These are phyloP conservation scores for Pseudozyma sp. DNA, from an alignment of 1,284 basidiomycete species.

Conservation along the genomic window DNA sequence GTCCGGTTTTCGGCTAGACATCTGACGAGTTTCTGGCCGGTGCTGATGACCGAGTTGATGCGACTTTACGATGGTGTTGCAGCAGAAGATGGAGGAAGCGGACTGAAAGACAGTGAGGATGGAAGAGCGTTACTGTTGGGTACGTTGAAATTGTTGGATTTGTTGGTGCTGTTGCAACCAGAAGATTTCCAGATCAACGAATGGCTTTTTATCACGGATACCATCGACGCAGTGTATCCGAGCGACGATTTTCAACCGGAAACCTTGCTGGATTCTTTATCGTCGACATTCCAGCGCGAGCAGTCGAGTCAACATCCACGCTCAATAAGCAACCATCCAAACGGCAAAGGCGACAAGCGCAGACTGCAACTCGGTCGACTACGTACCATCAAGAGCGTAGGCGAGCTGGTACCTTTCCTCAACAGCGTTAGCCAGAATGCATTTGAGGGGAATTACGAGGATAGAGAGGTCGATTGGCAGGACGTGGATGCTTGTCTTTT, in stretches of 20 bases:
- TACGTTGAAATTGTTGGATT: conserved; percentile 92
- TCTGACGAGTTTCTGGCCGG: conserved; percentile 95
- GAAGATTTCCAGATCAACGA: conserved; percentile 99
- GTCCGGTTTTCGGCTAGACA: conserved; percentile 93
- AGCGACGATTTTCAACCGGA: conserved; percentile 85
- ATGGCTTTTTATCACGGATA: conserved; percentile 99
- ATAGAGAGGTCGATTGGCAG: conserved; percentile 21
- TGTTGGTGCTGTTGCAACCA: conserved; percentile 89
- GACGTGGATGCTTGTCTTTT: conserved; percentile 50
- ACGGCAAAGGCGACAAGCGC: conserved; percentile 1
- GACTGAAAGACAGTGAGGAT: conserved; percentile 76
- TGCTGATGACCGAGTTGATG: conserved; percentile 87
- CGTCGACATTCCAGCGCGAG: conserved; percentile 76
- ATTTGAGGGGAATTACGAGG: conserved; percentile 38
- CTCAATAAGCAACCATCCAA: background rate
- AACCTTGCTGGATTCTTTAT: conserved; percentile 88
- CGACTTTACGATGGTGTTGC: conserved; percentile 74
- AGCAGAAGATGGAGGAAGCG: conserved; percentile 71
- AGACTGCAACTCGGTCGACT: conserved; percentile 20
- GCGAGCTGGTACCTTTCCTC: conserved; percentile 36
- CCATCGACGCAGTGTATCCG: conserved; percentile 91
- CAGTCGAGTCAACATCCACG: background rate
- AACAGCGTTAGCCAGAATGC: conserved; percentile 36
- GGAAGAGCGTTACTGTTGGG: conserved; percentile 84
- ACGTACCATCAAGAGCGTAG: conserved; percentile 11